Base-by-base conservation (phyloP, 2,329 filamentous ascomycete genomes). In the Paecilomyces fulvus region DNA sequence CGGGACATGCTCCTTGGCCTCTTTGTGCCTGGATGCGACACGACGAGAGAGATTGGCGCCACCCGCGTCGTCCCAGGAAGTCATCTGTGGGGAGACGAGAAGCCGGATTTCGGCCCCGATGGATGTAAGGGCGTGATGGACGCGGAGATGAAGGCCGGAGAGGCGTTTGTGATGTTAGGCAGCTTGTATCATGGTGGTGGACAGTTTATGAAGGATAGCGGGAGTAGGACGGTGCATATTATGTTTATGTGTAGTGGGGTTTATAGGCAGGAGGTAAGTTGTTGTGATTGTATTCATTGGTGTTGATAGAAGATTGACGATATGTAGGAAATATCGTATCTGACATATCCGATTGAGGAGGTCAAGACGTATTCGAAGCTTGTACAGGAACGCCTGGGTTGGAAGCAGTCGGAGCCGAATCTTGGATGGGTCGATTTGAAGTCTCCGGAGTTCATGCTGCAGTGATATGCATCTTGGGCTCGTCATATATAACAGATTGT, bases 341-440 rank as follows among this genome's bases (percentile, higher is more conserved):
- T 75, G 10, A 66, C 65, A 4, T 75, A 74, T 37, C 65, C 70
- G 1, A 65, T 73, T 3, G 69, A 73, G 51, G 70, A 75, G 3
- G 71, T 75, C 50, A 73, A 67, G 61, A 68, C 63, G 4, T 74
- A 70, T 55, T 72, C 71, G 7, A 64, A 67, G 51, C 52, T 74
- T 3, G 72, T 73, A 14, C 66, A 67, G 43, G 67, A 74, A 17
- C 64, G 72, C 21, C 55, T 75, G 51, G 73, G 72, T 1, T 75
- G 72, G 72, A 73, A 70, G 57, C 70, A 74, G 55, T 70, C 67
- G 30, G 72, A 75, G 55, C 72, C 71, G 17, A 74, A 74, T 55
- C 56, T 75, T 30, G 73, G 72, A 1, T 75, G 73, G 72, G 69
- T 75, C 14, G 73, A 74, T 60, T 61, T 75, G 48, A 70, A 68